Base-by-base conservation (phyloP, 1,284 basidiomycete species). In the Lignosus rhinocerotis region DNA sequence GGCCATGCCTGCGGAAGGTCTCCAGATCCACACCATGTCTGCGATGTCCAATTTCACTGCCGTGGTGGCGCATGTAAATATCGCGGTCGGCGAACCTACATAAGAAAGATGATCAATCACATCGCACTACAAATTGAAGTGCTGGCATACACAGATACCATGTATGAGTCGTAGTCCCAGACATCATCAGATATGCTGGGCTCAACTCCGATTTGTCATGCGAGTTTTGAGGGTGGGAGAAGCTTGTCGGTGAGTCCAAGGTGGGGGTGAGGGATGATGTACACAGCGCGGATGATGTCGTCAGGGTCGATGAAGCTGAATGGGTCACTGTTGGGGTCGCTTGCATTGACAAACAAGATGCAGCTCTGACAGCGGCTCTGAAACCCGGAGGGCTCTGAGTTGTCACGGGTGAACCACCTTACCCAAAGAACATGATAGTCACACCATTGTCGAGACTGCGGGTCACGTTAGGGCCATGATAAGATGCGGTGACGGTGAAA, bases 381-480 rank as follows among this genome's bases (percentile, higher is more conserved):
- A 32, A 60, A 60, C 4, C 59, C 55, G 2, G n/a, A 45, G 8
- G 34, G 30, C 9, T 19, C 34, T 0, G 6, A 6, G 0, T 17
- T 5, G 49, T 60, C 55, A 6, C 16, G 36, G n/a, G 53, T 52
- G 19, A 57, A 51, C 55, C 55, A 76, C 3, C 71, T 60, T 0
- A 78, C 75, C 70, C 69, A 76, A 3, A 76, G 58, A 21, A 77
- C 64, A 5, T 73, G 70, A 61, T 75, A 63, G 14, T 58, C 55
- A 4, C 62, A 46, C 41, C 46, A 43, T 3, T 16, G 9, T 11
- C 30, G 30, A 11, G 14, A 34, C 6, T 32, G 25, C 6, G 19
- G 6, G 31, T 39, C 2, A 49, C 32, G 1, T 41, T 30, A 1
- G 54, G 42, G 31, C 54, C 36, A 5, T 39, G 55, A n/a, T 49